Percentiles rank a stretch among this genome's conserved stretches.
phyloP scores from a whole-genome alignment of 352 stramenopile genomes.

The Peronospora belbahrii region DNA sequence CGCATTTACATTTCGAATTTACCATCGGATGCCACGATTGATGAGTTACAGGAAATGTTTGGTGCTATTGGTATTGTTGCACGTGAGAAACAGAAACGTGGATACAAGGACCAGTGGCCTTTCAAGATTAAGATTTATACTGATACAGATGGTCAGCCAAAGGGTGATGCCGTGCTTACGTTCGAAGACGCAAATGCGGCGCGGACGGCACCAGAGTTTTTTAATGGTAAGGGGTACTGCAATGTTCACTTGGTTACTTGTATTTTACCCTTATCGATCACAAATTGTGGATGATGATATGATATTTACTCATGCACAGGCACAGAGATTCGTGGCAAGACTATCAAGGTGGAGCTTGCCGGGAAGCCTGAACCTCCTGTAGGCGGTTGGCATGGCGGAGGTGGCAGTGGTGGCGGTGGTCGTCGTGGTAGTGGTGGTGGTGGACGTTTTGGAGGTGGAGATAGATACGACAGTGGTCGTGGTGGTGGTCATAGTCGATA shows the following conservation, averaged over 20 bases:
- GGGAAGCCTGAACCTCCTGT: slow-evolving; percentile 74
- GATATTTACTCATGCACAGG: slow-evolving; percentile 23
- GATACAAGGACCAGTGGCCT: slow-evolving; percentile 85
- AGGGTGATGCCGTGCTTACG: slow-evolving; percentile 80
- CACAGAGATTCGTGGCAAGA: slow-evolving; percentile 66
- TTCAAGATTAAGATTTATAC: slow-evolving; percentile 89
- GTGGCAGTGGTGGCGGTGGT: slow-evolving; percentile 30
- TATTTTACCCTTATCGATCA: no score
- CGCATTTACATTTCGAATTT: slow-evolving; percentile 86
- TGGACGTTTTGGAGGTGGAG: slow-evolving; percentile 34
- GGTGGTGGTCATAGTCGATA: slow-evolving; percentile 27
- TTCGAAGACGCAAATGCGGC: slow-evolving; percentile 83
- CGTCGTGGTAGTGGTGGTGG: slow-evolving; percentile 33
- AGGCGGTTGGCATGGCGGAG: slow-evolving; percentile 58
- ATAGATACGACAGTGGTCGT: slow-evolving; percentile 28
- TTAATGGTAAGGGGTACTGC: slow-evolving; percentile 46
- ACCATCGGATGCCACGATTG: slow-evolving; percentile 57
- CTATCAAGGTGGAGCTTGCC: slow-evolving; percentile 80
- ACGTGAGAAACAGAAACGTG: slow-evolving; percentile 80
- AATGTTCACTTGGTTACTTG: not conserved
- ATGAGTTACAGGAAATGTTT: slow-evolving; percentile 84
- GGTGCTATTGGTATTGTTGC: slow-evolving; percentile 75
- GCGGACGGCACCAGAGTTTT: slow-evolving; percentile 73
- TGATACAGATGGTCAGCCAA: slow-evolving; percentile 55
- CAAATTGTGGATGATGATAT: not conserved